phyloP scores from a whole-genome alignment of 345 rosid genomes.

The Draba incana region DNA sequence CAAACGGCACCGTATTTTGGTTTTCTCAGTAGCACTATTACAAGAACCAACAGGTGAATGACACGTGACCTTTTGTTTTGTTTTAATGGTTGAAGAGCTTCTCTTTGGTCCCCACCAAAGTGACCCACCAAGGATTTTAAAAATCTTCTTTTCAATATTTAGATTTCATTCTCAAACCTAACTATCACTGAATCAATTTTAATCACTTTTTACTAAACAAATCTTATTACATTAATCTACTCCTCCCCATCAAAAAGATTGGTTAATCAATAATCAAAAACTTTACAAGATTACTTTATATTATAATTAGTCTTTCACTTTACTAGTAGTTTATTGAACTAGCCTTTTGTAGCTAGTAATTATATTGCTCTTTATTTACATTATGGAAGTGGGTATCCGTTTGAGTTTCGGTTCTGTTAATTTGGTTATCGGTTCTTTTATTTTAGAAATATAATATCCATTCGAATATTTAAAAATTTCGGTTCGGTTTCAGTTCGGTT shows the following conservation, averaged over 20 bases:
- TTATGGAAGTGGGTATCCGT: too few relatives aligned
- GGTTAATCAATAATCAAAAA: slow-evolving; percentile 10
- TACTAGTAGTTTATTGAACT: slow-evolving; percentile 7
- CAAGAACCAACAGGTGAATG: neutral
- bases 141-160: slow-evolving; percentile 33
- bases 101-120: slow-evolving; percentile 26
- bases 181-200: slow-evolving; percentile 23
- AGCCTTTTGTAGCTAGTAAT: neutral
- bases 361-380: neutral
- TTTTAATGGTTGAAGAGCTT: slow-evolving; percentile 18
- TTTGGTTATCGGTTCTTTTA: too few relatives aligned
- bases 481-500: too few relatives aligned
- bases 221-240: neutral
- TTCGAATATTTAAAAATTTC: too few relatives aligned
- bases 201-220: neutral
- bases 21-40: neutral
- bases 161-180: slow-evolving; percentile 41
- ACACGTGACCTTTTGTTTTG: slow-evolving; percentile 20
- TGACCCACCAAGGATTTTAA: slow-evolving; percentile 34
- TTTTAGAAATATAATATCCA: too few relatives aligned
- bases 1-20: slow-evolving; percentile 19
- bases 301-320: neutral
- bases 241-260: slow-evolving; percentile 21
- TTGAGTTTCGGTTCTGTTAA: too few relatives aligned
- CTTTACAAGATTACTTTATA: slow-evolving; percentile 3